A percentile compares a stretch with the other conserved stretches of the same genome.
Conservation (phyloP, 1,139 yeast species). For the Candida tropicalis region DNA sequence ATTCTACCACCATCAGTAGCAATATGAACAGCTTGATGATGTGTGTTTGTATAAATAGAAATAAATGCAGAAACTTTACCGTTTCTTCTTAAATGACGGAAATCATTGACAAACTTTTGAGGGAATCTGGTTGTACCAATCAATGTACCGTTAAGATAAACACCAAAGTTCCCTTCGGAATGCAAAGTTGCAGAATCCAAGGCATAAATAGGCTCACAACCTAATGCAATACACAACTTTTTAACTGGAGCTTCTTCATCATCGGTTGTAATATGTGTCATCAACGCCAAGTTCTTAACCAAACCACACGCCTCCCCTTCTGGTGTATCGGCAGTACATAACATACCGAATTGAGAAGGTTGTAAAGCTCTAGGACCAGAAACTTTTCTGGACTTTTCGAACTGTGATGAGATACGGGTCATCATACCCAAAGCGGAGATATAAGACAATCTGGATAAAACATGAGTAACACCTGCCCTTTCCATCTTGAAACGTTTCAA, state of each 20-base stretch:
- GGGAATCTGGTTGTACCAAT: slow-evolving; percentile 91
- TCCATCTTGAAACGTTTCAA: slow-evolving; percentile 99
- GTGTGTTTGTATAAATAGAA: slow-evolving; percentile 85
- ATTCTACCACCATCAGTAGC: slow-evolving; percentile 99
- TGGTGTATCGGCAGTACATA: slow-evolving; percentile 98
- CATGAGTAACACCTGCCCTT: slow-evolving; percentile 99
- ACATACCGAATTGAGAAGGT: slow-evolving; percentile 98
- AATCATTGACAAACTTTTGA: slow-evolving; percentile 71
- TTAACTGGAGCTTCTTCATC: slow-evolving; percentile 92
- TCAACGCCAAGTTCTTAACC: slow-evolving; percentile 91
- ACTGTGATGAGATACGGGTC: slow-evolving; percentile 98
- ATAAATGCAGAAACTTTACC: slow-evolving; percentile 90
- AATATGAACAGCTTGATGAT: slow-evolving; percentile 91
- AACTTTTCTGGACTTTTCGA: slow-evolving; percentile 95
- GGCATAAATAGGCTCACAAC: slow-evolving; percentile 83
- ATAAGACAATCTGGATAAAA: slow-evolving; percentile 84
- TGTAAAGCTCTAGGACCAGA: slow-evolving; percentile 99
- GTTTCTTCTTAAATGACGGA: slow-evolving; percentile 78
- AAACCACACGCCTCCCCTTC: slow-evolving; percentile 99
- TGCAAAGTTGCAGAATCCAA: slow-evolving; percentile 86
- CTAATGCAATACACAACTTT: slow-evolving; percentile 75
- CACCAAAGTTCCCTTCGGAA: slow-evolving; percentile 75
- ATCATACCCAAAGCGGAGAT: slow-evolving; percentile 98
- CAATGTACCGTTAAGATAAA: slow-evolving; percentile 90
- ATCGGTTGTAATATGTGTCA: slow-evolving; percentile 99